Evolutionary conservation across 176 grass and related monocot species (phyloP).

Genomic region (Otatea glauca): DNA sequence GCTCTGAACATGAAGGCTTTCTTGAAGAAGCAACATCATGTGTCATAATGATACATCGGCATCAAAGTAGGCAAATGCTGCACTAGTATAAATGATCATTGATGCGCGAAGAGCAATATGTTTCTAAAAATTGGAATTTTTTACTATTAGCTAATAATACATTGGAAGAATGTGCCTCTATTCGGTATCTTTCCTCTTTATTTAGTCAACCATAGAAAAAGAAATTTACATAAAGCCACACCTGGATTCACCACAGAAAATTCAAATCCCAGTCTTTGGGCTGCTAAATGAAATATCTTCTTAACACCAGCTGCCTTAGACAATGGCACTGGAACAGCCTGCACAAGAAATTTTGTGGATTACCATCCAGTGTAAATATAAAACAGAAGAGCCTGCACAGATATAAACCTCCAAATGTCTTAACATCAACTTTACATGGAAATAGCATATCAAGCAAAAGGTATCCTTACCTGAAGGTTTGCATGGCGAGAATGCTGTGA

Average conservation of each 20-base stretch:
- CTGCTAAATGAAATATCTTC: conserved; percentile 86
- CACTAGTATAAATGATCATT: neutral
- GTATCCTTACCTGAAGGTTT: conserved; percentile 81
- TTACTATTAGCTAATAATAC: neutral
- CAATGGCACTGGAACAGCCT: conserved; percentile 77
- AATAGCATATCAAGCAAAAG: conserved; percentile 8
- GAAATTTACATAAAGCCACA: conserved; percentile 20
- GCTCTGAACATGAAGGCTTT: neutral
- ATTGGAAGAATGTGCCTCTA: neutral
- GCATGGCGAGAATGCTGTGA: conserved; percentile 75
- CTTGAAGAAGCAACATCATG: conserved; percentile 24
- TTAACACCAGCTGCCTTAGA: conserved; percentile 66
- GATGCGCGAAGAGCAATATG: conserved; percentile 14
- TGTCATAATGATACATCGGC: conserved; percentile 4
- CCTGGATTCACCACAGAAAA: conserved; percentile 76
- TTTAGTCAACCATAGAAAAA: neutral
- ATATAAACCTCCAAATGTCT: neutral
- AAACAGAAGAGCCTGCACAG: neutral
- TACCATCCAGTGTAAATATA: conserved; percentile 33
- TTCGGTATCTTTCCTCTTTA: neutral
- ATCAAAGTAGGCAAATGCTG: conserved; percentile 7
- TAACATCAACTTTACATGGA: neutral
- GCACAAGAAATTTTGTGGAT: conserved; percentile 37
- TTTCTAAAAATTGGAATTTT: neutral
- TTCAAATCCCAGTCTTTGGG: conserved; percentile 81